Evolutionary conservation across 2,329 filamentous ascomycete species (phyloP).

Genomic region (Claviceps pazoutovae): DNA sequence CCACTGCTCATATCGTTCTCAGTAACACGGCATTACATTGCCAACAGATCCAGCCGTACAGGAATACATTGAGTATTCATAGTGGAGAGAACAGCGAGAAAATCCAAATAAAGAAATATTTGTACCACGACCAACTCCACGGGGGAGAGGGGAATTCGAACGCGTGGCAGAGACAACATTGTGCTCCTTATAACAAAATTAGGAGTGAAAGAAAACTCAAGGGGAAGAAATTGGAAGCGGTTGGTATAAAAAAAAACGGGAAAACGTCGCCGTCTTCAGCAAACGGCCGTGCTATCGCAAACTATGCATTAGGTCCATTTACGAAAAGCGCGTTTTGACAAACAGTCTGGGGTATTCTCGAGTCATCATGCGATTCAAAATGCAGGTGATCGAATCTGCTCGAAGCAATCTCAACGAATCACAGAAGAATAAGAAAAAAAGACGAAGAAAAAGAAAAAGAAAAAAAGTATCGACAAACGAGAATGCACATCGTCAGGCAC

Average conservation of each 20-base stretch:
- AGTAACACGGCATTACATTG: too few species aligned
- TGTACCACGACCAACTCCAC: too few species aligned
- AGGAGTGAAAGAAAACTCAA: too few species aligned
- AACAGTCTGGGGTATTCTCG: neutral
- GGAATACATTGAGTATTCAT: too few species aligned
- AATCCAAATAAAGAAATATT: neutral
- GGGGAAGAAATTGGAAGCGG: too few species aligned
- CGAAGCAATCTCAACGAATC: neutral
- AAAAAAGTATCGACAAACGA: neutral
- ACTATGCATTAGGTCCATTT: neutral
- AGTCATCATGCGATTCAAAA: neutral
- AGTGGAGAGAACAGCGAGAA: neutral
- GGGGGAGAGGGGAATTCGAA: too few species aligned
- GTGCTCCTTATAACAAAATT: too few species aligned
- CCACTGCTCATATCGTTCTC: neutral
- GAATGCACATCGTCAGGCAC: neutral
- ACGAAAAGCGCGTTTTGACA: neutral
- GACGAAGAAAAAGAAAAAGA: neutral
- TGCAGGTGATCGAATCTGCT: neutral
- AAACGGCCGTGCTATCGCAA: neutral
- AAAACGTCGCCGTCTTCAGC: too few species aligned
- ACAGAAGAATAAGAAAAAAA: neutral
- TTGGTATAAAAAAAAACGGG: too few species aligned
- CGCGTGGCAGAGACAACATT: too few species aligned
- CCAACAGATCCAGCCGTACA: too few species aligned